Base-by-base conservation (phyloP, 2,329 filamentous ascomycete species). In the Trichophyton rubrum region DNA sequence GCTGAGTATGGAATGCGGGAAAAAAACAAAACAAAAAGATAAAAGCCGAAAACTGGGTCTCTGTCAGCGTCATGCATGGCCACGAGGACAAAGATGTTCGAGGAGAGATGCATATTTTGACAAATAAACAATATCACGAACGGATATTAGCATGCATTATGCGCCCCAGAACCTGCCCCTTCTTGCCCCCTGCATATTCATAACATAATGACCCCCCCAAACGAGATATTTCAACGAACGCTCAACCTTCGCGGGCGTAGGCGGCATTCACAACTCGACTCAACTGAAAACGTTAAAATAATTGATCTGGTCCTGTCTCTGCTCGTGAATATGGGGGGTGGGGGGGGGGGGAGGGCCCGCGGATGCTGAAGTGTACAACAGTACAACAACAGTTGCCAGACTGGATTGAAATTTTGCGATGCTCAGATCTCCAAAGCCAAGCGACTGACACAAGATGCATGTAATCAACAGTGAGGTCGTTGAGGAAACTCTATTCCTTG, bases 391-490 rank as follows among this genome's bases (percentile, higher is more conserved):
- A 55, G 49, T 9, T 35, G 49, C 15, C n/a, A 30, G 49, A 35
- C 49, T 38, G 30, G 30, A 55, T 55, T 55, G 49, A 55, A 55
- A 55, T 55, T 55, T 55, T 55, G 49, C n/a, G 49, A 55, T 55
- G 49, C 49, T 55, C 49, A 55, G 49, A 55, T 55, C 49, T 55
- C 49, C 49, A 55, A 55, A 55, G 49, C 49, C 27, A 55, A 55
- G 49, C 24, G 49, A 35, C 49, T 55, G 24, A 55, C 49, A 53
- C 49, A 49, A 49, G 27, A n/a, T 35, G 49, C 49, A 55, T 55
- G 49, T 55, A 55, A 55, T 55, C 30, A 35, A 35, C 49, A 55
- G 27, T 27, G n/a, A 55, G 17, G 45, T 49, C 49, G 49, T 35
- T 55, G 49, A 55, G 49, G 49, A 55, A 55, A 55, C 27, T 55